Evolutionary conservation across 495 filamentous ascomycete genomes (phyloP).

Genomic region (Podospora anserina): DNA sequence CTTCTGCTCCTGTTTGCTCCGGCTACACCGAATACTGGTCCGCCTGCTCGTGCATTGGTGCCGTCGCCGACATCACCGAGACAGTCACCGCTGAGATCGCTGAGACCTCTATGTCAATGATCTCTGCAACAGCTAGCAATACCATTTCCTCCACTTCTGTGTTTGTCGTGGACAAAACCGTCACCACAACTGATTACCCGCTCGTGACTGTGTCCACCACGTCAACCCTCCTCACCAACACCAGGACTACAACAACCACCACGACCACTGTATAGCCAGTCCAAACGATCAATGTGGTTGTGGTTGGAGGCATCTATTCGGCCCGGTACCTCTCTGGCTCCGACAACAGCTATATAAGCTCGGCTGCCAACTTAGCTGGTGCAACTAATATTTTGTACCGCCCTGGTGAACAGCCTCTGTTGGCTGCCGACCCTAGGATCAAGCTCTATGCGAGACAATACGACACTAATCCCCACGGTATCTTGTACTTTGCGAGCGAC

Average conservation of each 20-base stretch:
- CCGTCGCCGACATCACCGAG: background rate
- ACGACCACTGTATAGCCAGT: background rate
- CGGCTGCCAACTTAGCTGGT: background rate
- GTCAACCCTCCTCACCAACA: background rate
- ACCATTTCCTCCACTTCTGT: background rate
- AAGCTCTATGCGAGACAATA: background rate
- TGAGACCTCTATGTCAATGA: background rate
- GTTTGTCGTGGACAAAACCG: background rate
- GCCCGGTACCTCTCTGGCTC: background rate
- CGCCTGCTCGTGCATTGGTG: conserved; percentile 4
- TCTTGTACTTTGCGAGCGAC: too few relatives aligned
- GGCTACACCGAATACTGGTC: background rate
- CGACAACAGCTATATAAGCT: too few relatives aligned
- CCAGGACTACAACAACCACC: background rate
- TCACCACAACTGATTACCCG: background rate
- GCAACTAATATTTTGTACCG: background rate
- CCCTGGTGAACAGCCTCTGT: background rate
- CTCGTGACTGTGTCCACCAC: background rate
- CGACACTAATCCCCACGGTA: too few relatives aligned
- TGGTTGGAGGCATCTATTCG: background rate
- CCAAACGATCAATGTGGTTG: background rate
- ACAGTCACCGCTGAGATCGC: background rate
- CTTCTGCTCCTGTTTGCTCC: background rate
- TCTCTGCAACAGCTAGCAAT: background rate
- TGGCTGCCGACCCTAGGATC: background rate